phyloP scores from a whole-genome alignment of 2,329 filamentous ascomycete species.

The Gliomastix tumulicola region DNA sequence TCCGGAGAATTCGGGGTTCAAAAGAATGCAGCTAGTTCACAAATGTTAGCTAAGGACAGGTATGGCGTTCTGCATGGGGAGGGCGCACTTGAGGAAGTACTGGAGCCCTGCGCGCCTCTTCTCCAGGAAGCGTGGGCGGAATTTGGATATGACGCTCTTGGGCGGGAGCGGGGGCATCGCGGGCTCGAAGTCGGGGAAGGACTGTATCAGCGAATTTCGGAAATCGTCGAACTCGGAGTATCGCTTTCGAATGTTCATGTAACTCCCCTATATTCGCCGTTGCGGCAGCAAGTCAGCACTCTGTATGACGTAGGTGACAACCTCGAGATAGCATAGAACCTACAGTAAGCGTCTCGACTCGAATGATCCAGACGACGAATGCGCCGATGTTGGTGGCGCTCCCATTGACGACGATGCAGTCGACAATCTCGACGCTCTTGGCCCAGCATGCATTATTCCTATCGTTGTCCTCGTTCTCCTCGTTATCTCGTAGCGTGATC shows the following conservation, averaged over 20 bases:
- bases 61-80: too few species aligned
- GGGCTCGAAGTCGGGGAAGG: slow-evolving; percentile 76
- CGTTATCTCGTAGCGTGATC: slow-evolving; percentile 58
- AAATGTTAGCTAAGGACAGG: slow-evolving; percentile 2
- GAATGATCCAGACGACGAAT: slow-evolving; percentile 92
- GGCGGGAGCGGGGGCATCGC: slow-evolving; percentile 88
- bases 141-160: slow-evolving; percentile 85
- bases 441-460: slow-evolving; percentile 58
- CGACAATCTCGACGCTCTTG: slow-evolving; percentile 52
- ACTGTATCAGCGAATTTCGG: slow-evolving; percentile 62
- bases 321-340: slow-evolving; percentile 22
- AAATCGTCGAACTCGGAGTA: slow-evolving; percentile 94
- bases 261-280: slow-evolving; percentile 43
- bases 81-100: slow-evolving; percentile 87
- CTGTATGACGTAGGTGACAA: background rate
- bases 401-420: slow-evolving; percentile 50
- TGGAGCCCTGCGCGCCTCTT: slow-evolving; percentile 73
- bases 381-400: slow-evolving; percentile 61
- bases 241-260: slow-evolving; percentile 59
- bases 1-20: slow-evolving; percentile 90
- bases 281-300: background rate
- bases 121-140: slow-evolving; percentile 79
- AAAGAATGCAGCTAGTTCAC: slow-evolving; percentile 69
- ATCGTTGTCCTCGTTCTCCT: slow-evolving; percentile 41
- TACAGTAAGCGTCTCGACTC: slow-evolving; percentile 78